These are phyloP conservation scores for Guadua angustifolia DNA, from an alignment of 176 grass and related monocot genomes.

Conservation along the genomic window DNA sequence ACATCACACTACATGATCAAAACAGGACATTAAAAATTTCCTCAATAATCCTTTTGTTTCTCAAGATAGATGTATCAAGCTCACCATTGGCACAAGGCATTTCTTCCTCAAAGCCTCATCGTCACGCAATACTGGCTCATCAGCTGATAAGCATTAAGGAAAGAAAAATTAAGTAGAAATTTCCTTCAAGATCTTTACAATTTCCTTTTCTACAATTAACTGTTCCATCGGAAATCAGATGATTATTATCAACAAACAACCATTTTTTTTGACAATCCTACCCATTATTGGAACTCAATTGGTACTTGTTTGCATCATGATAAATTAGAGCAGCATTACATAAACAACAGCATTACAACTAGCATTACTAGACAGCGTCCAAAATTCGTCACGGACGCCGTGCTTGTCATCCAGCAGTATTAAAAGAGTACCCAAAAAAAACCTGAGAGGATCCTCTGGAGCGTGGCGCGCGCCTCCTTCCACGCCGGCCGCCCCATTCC, in stretches of 20 bases:
- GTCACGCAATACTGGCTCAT: slow-evolving; percentile 78
- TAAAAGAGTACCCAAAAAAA: neutral
- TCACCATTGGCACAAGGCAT: slow-evolving; percentile 84
- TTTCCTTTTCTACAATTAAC: neutral
- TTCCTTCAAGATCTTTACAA: neutral
- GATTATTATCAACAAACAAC: neutral
- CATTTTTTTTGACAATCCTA: neutral
- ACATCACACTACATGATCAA: slow-evolving; percentile 59
- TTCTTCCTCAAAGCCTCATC: slow-evolving; percentile 75
- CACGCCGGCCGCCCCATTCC: slow-evolving; percentile 82
- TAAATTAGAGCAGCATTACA: neutral
- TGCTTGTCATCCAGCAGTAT: neutral
- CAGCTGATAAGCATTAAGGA: slow-evolving; percentile 50
- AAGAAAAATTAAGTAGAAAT: slow-evolving; percentile 2
- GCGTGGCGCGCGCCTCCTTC: slow-evolving; percentile 89
- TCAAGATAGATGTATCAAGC: neutral
- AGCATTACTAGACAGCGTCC: slow-evolving; percentile 11
- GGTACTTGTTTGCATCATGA: neutral
- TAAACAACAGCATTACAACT: neutral
- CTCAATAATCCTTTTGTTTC: neutral
- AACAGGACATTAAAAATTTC: slow-evolving; percentile 13
- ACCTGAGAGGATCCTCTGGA: slow-evolving; percentile 90
- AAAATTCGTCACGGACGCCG: neutral
- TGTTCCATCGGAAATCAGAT: neutral
- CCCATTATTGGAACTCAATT: neutral